phyloP scores from a whole-genome alignment of 805 yeast genomes.

The Kurtzmaniella cleridarum region DNA sequence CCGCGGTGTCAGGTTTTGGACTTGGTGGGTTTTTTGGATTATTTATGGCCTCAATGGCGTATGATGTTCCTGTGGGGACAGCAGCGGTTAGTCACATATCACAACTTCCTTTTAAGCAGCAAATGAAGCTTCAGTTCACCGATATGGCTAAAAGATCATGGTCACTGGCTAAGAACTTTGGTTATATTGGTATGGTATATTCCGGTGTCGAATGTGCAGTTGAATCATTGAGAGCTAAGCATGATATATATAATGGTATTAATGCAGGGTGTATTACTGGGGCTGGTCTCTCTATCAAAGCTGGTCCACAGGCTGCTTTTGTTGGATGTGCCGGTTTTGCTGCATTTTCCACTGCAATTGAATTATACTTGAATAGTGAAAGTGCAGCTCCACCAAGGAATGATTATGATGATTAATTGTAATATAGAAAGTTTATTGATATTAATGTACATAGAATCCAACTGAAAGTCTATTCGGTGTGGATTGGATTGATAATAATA shows the following conservation, averaged over 20 bases:
- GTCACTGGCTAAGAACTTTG: constrained; percentile 89
- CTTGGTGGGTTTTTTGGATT: constrained; percentile 94
- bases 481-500: background rate
- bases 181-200: constrained; percentile 85
- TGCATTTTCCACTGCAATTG: constrained; percentile 87
- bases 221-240: constrained; percentile 82
- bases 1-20: constrained; percentile 91
- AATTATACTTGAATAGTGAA: constrained; percentile 80
- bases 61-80: constrained; percentile 73
- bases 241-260: constrained; percentile 87
- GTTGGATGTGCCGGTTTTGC: constrained; percentile 98
- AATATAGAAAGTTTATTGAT: constrained; percentile 1
- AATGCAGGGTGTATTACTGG: constrained; percentile 96
- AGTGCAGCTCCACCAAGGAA: constrained; percentile 76
- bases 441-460: constrained; percentile 5
- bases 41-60: constrained; percentile 83
- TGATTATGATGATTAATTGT: constrained; percentile 62
- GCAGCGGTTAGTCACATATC: constrained; percentile 52
- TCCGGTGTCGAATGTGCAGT: constrained; percentile 90
- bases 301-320: constrained; percentile 90
- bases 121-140: constrained; percentile 80
- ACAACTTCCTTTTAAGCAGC: constrained; percentile 87
- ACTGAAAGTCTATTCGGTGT: background rate
- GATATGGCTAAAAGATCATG: constrained; percentile 92
- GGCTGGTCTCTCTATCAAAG: constrained; percentile 86